These are phyloP conservation scores for Xanthoceras sorbifolium DNA, from an alignment of 345 rosid genomes.

Conservation along the genomic window DNA sequence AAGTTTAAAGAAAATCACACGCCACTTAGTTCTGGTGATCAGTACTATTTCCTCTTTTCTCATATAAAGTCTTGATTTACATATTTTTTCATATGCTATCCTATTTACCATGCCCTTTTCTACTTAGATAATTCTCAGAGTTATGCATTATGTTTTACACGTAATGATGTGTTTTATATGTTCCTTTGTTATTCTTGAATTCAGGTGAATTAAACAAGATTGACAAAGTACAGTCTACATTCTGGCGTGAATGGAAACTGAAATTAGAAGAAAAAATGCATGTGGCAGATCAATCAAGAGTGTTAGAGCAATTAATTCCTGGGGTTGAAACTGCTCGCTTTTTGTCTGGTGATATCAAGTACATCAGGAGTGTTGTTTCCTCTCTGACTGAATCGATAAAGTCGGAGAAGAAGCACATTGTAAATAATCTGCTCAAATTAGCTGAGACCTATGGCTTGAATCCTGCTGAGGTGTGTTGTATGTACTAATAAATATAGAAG, in stretches of 20 bases:
- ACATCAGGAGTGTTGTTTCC: constrained; percentile 57
- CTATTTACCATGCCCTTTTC: neutral
- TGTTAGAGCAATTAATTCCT: constrained; percentile 77
- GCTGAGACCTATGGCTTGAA: constrained; percentile 64
- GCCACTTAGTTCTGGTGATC: constrained; percentile 64
- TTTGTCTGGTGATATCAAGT: constrained; percentile 69
- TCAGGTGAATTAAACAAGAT: constrained; percentile 81
- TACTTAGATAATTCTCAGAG: neutral
- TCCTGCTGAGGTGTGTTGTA: constrained; percentile 57
- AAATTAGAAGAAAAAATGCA: constrained; percentile 84
- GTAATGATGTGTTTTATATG: constrained; percentile 17
- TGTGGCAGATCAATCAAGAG: constrained; percentile 77
- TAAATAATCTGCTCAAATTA: constrained; percentile 62
- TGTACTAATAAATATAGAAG: constrained; percentile 5
- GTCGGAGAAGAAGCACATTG: constrained; percentile 72
- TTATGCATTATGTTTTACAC: neutral
- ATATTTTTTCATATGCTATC: constrained; percentile 4
- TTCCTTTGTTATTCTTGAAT: constrained; percentile 24
- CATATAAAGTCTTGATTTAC: neutral
- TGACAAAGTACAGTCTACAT: constrained; percentile 78
- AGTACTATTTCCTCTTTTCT: constrained; percentile 16
- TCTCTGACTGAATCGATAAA: constrained; percentile 68
- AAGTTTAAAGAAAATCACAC: constrained; percentile 71
- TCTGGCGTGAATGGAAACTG: constrained; percentile 96
- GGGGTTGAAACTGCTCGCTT: constrained; percentile 85